These are phyloP conservation scores for Cryptococcus sp. DNA, from an alignment of 1,284 basidiomycete genomes.

Conservation along the genomic window DNA sequence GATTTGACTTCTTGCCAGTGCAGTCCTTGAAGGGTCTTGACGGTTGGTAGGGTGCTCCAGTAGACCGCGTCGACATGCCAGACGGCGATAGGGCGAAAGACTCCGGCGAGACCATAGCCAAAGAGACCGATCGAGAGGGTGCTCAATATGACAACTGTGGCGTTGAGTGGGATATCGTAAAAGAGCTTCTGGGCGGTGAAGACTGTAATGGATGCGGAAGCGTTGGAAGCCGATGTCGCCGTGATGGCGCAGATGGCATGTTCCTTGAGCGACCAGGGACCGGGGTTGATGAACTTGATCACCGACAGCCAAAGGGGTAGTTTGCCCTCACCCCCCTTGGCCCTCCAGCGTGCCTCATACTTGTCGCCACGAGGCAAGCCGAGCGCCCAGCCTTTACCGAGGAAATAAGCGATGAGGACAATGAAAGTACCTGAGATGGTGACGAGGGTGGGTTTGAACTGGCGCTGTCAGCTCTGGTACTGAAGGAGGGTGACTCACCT, in stretches of 20 bases:
- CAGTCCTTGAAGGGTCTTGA: slow-evolving; percentile 38
- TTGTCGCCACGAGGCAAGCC: slow-evolving; percentile 44
- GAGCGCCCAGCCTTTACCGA: slow-evolving; percentile 60
- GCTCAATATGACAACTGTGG: slow-evolving; percentile 61
- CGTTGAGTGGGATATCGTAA: slow-evolving; percentile 61
- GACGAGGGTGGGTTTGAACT: slow-evolving; percentile 64
- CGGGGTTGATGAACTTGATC: slow-evolving; percentile 62
- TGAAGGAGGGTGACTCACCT: slow-evolving; percentile 7
- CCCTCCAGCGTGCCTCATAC: slow-evolving; percentile 56
- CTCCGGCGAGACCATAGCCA: slow-evolving; percentile 61
- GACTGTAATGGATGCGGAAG: slow-evolving; percentile 61
- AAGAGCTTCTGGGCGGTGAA: slow-evolving; percentile 64
- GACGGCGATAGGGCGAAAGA: slow-evolving; percentile 41
- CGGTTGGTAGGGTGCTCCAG: slow-evolving; percentile 35
- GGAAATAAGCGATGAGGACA: slow-evolving; percentile 61
- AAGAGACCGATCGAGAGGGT: slow-evolving; percentile 68
- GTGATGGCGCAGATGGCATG: slow-evolving; percentile 66
- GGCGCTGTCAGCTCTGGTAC: slow-evolving; percentile 27
- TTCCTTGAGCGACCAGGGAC: slow-evolving; percentile 62
- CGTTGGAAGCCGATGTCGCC: slow-evolving; percentile 61
- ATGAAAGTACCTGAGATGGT: slow-evolving; percentile 63
- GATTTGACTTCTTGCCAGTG: slow-evolving; percentile 53
- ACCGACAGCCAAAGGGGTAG: slow-evolving; percentile 23
- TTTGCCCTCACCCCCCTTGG: slow-evolving; percentile 23
- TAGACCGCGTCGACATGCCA: slow-evolving; percentile 46